Evolutionary conservation across 1,284 basidiomycete genomes (phyloP), one percentile per base, ranked within the genome.

Genomic region (Pisolithus thermaeus): DNA sequence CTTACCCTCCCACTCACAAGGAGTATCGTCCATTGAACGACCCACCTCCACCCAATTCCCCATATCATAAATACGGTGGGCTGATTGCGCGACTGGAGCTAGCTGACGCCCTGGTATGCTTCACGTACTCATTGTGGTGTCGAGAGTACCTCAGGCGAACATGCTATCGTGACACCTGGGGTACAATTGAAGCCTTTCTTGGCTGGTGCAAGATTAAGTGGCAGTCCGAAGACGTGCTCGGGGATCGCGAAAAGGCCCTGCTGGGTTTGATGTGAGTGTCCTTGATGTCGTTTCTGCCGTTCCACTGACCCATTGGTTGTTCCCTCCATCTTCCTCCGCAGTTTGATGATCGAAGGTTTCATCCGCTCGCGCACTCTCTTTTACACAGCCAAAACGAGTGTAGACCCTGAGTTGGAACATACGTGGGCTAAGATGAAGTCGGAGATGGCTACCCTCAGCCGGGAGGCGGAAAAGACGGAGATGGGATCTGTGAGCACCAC

Each of bases 81-180:
- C 68, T 85, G 55, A 83, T 89, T 61, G 83, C 84, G 27, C 79
- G 84, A 30, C 73, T 89, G n/a, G 86, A 89, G 64, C 77, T 84
- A 40, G 66, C 87, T 40, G 86, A 89, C 64, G 81, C 84, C 37
- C 74, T 88, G 49, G 70, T 88, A 40, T 83, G 80, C 68, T 89
- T 89, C 65, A 77, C 83, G 4, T 89, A 87, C 64, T 77, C 83
- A 2, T 71, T 84, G 52, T 89, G 86, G 86, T 77, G 75, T 63
- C 80, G 74, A 59, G 87, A 89, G 56, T 79, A 79, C 58, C 66
- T 70, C 57, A 73, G 73, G 50, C 71, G 72, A 47, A 61, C 63
- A 7, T 84, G 80, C 63, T 73, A 73, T 60, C 70, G 70, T 35
- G 74, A 77, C 45, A 78, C 78, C 7, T 89, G 86, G 86, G 60